Percentiles rank a stretch among this genome's conserved stretches.
These are phyloP conservation scores for cucumber (Cucumis sativus) DNA, from an alignment of 306 rosid genomes.

Conservation along the genomic window DNA sequence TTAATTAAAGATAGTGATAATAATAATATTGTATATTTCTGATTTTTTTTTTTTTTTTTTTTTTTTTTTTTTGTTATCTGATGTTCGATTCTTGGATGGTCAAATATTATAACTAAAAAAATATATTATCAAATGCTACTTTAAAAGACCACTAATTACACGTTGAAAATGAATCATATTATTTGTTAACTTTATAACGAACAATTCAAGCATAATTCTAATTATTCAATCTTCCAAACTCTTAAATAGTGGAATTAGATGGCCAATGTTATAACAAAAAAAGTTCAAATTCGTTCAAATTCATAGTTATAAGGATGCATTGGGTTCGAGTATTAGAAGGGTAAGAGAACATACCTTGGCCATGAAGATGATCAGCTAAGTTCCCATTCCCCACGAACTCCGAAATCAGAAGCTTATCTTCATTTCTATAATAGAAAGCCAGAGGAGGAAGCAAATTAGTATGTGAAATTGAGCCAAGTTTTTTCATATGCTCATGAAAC, in stretches of 20 bases:
- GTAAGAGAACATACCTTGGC: conserved; percentile 19
- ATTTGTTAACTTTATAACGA: neutral
- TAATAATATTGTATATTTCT: too few species aligned
- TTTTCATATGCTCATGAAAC: conserved; percentile 50
- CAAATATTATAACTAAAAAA: too few species aligned
- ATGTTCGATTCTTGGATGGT: too few species aligned
- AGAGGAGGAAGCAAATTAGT: conserved; percentile 28
- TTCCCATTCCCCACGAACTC: conserved; percentile 28
- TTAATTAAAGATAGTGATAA: too few species aligned
- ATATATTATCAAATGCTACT: too few species aligned
- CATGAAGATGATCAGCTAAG: conserved; percentile 30
- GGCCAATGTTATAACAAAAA: too few species aligned
- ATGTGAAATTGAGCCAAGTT: conserved; percentile 27
- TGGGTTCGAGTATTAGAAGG: neutral
- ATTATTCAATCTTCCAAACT: too few species aligned
- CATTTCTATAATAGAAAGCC: conserved; percentile 27
- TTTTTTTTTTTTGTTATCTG: too few species aligned
- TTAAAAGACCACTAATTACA: neutral
- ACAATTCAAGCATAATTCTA: too few species aligned
- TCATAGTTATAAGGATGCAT: neutral
- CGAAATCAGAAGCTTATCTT: conserved; percentile 33
- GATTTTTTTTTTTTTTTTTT: too few species aligned
- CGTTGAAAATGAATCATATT: neutral
- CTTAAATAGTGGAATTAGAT: too few species aligned
- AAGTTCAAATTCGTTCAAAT: too few species aligned